These are phyloP conservation scores for Hypoxylon sp. DNA, from an alignment of 2,329 filamentous ascomycete species.

Conservation along the genomic window DNA sequence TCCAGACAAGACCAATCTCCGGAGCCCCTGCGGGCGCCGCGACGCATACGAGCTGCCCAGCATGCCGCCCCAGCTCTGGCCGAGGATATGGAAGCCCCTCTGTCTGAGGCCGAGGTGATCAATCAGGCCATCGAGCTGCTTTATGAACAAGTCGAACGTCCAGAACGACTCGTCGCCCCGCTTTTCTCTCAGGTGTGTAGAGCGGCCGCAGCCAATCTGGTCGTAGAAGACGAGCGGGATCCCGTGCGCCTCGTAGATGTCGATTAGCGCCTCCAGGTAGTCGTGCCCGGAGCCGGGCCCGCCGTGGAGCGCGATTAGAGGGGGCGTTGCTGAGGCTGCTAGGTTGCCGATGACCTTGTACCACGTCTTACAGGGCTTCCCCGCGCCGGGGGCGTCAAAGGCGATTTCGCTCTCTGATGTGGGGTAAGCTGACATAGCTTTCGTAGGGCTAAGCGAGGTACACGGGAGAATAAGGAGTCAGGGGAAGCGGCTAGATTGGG, in stretches of 20 bases:
- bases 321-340: slow-evolving; percentile 50
- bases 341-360: slow-evolving; percentile 38
- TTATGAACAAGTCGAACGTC: slow-evolving; percentile 47
- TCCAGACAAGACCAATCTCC: slow-evolving; percentile 45
- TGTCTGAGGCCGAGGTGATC: slow-evolving; percentile 35
- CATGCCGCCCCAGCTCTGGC: slow-evolving; percentile 48
- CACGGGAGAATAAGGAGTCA: neutral
- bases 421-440: slow-evolving; percentile 22
- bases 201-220: slow-evolving; percentile 65
- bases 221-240: slow-evolving; percentile 62
- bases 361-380: slow-evolving; percentile 44
- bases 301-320: slow-evolving; percentile 43
- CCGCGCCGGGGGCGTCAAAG: slow-evolving; percentile 33
- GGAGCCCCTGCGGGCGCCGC: slow-evolving; percentile 39
- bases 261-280: slow-evolving; percentile 72
- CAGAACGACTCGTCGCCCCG: slow-evolving; percentile 52
- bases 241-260: slow-evolving; percentile 56
- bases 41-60: slow-evolving; percentile 42
- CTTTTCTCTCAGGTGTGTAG: slow-evolving; percentile 63
- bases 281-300: slow-evolving; percentile 65
- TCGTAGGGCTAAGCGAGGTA: slow-evolving; percentile 5
- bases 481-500: slow-evolving; percentile 6
- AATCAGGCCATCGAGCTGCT: slow-evolving; percentile 48
- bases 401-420: slow-evolving; percentile 33
- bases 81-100: slow-evolving; percentile 40